phyloP scores from a whole-genome alignment of 768 basidiomycete genomes.

The Kondoa malvinella region DNA sequence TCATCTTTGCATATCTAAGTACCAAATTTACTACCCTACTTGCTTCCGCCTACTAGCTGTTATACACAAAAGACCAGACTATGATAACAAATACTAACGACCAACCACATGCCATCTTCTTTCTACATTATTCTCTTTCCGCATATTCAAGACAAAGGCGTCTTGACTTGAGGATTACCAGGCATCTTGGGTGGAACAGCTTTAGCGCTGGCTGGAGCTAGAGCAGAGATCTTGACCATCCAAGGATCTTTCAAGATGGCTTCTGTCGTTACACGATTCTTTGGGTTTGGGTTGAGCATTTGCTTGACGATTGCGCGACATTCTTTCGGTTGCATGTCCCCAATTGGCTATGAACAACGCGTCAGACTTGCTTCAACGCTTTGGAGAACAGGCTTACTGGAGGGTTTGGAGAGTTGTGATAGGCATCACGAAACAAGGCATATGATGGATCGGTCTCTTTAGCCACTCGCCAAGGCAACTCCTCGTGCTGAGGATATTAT shows the following conservation, averaged over 20 bases:
- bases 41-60: no score
- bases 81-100: no score
- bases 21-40: no score
- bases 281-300: conserved; percentile 93
- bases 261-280: conserved; percentile 55
- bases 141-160: not conserved
- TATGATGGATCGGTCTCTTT: conserved; percentile 68
- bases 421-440: conserved; percentile 47
- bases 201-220: not conserved
- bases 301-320: conserved; percentile 66
- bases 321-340: conserved; percentile 69
- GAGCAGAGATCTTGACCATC: not conserved
- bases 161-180: not conserved
- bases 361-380: not conserved
- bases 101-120: no score
- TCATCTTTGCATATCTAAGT: no score
- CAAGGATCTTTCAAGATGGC: conserved; percentile 2
- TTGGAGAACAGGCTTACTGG: conserved; percentile 9
- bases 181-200: not conserved
- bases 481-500: conserved; percentile 45
- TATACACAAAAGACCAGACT: no score
- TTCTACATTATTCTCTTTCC: no score
- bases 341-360: conserved; percentile 34
- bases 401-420: conserved; percentile 18
- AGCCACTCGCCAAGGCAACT: conserved; percentile 92